phyloP scores from a whole-genome alignment of 768 basidiomycete genomes.

The Kwoniella sp. region DNA sequence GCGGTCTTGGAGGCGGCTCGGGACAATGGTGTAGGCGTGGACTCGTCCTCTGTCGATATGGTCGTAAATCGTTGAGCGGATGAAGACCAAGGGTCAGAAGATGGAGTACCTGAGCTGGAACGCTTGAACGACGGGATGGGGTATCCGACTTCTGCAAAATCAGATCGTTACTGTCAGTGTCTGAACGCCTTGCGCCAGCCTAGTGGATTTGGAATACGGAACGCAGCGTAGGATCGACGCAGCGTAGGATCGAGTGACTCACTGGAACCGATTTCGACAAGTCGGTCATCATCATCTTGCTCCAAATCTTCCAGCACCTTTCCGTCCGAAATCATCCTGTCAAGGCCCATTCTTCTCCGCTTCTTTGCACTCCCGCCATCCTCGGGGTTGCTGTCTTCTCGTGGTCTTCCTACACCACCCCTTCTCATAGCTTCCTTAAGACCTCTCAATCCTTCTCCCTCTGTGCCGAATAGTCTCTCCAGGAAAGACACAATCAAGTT shows the following conservation, averaged over 20 bases:
- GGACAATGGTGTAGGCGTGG: conserved; percentile 20
- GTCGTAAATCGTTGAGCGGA: conserved; percentile 42
- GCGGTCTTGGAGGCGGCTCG: conserved; percentile 22
- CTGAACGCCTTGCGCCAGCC: too few species aligned
- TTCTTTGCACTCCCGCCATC: conserved; percentile 31
- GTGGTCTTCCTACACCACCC: conserved; percentile 35
- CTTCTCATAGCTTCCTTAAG: conserved; percentile 48
- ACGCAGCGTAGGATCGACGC: background rate
- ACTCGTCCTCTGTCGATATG: conserved; percentile 40
- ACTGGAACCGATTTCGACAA: conserved; percentile 46
- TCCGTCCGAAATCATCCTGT: conserved; percentile 53
- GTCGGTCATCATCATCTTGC: conserved; percentile 31
- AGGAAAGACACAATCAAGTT: conserved; percentile 93
- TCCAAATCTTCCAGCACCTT: conserved; percentile 18
- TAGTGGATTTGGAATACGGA: background rate
- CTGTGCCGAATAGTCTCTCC: conserved; percentile 76
- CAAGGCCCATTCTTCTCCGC: conserved; percentile 44
- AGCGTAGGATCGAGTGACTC: conserved; percentile 10
- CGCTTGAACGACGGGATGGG: conserved; percentile 19
- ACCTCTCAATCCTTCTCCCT: conserved; percentile 47
- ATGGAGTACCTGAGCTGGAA: conserved; percentile 16
- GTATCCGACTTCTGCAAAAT: conserved; percentile 5
- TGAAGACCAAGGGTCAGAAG: conserved; percentile 22
- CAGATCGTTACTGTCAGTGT: background rate
- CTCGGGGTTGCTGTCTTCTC: conserved; percentile 25